Conservation (phyloP, 306 rosid genomes). For the Vigna mungo region DNA sequence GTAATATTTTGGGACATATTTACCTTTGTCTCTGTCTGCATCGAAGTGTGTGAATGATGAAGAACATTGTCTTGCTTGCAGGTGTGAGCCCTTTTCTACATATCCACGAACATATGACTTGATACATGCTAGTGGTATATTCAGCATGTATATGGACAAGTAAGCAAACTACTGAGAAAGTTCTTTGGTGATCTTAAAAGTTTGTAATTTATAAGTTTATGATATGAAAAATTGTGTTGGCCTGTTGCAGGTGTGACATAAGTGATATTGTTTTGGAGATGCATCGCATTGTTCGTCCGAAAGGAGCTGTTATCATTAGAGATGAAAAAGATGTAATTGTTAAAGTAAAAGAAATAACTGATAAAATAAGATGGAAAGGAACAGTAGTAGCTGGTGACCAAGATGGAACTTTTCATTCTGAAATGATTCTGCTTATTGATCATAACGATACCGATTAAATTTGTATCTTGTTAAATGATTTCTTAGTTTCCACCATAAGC, state of each 20-base stretch:
- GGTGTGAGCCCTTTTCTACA: constrained; percentile 74
- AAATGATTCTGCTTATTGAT: constrained; percentile 50
- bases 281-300: constrained; percentile 61
- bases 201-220: not conserved
- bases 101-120: constrained; percentile 67
- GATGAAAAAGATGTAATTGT: constrained; percentile 47
- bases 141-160: constrained; percentile 61
- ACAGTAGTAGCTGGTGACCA: constrained; percentile 36
- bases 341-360: constrained; percentile 55
- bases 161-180: constrained; percentile 10
- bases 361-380: constrained; percentile 57
- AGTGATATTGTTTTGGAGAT: constrained; percentile 56
- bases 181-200: too few species aligned
- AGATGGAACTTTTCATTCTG: constrained; percentile 40
- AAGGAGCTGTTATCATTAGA: constrained; percentile 59
- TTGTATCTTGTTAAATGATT: too few species aligned
- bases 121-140: constrained; percentile 59
- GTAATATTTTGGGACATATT: not conserved
- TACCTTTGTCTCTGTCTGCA: not conserved
- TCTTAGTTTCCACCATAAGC: too few species aligned
- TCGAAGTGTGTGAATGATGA: not conserved
- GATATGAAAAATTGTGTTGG: not conserved
- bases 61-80: constrained; percentile 31
- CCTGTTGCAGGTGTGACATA: constrained; percentile 56
- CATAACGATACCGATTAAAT: constrained; percentile 45